A percentile compares a stretch with the other conserved stretches of the same genome.
phyloP scores from a whole-genome alignment of 306 rosid genomes.

The Pachyrhizus erosus region DNA sequence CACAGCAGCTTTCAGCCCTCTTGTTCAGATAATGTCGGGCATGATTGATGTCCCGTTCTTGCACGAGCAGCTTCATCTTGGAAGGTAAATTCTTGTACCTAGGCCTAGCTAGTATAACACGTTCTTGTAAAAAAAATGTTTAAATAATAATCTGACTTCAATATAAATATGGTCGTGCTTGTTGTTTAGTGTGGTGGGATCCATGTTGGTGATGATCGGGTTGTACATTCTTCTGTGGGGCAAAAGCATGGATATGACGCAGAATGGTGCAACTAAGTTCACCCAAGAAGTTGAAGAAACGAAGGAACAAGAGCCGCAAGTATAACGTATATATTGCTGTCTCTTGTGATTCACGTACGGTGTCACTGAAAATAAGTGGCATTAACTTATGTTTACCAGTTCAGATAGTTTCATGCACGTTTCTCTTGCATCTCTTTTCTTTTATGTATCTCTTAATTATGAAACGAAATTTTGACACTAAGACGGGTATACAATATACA shows the following conservation, averaged over 20 bases:
- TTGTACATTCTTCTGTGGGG: constrained; percentile 90
- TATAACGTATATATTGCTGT: constrained; percentile 43
- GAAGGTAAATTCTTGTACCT: constrained; percentile 49
- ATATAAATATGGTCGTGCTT: background rate
- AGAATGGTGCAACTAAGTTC: constrained; percentile 43
- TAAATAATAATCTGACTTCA: background rate
- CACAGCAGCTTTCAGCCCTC: constrained; percentile 92
- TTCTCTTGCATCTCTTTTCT: background rate
- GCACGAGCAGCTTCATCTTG: constrained; percentile 78
- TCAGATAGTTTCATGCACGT: background rate
- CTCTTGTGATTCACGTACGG: constrained; percentile 47
- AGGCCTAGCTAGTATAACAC: background rate
- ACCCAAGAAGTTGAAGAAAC: constrained; percentile 49
- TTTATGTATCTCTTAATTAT: background rate
- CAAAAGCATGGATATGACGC: constrained; percentile 75
- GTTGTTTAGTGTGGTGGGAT: constrained; percentile 69
- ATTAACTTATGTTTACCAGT: background rate
- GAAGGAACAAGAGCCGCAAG: constrained; percentile 59
- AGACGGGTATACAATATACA: background rate
- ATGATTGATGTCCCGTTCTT: constrained; percentile 76
- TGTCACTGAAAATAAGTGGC: constrained; percentile 33
- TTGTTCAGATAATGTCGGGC: constrained; percentile 87
- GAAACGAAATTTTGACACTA: background rate
- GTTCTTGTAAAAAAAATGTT: background rate
- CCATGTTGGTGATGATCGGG: constrained; percentile 75